Evolutionary conservation across 441 rosid species (phyloP).

Genomic region (Corymbia calophylla): DNA sequence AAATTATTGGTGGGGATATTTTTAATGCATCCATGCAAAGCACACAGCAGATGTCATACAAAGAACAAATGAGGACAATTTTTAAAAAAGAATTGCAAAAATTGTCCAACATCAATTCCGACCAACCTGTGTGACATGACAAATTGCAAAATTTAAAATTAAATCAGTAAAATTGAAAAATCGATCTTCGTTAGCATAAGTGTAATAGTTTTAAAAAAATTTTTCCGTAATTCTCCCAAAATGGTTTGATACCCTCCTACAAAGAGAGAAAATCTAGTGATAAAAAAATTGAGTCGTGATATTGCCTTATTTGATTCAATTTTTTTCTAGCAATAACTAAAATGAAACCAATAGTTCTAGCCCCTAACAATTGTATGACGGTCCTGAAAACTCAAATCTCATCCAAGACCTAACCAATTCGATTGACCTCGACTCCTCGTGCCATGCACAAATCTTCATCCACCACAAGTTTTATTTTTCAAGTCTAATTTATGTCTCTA

Average conservation of each 20-base stretch:
- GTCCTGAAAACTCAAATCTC: neutral
- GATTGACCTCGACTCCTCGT: fast-evolving
- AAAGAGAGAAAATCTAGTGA: neutral
- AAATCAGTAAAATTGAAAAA: fast-evolving
- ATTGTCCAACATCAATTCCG: no score
- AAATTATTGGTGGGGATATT: neutral
- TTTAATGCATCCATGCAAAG: neutral
- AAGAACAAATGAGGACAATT: neutral
- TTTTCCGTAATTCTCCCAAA: fast-evolving
- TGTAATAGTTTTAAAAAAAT: no score
- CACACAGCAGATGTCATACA: neutral
- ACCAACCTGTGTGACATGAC: fast-evolving
- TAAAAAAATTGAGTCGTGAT: fast-evolving
- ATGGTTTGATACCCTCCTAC: neutral
- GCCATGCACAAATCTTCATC: neutral
- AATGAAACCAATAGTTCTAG: fast-evolving
- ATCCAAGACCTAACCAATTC: neutral
- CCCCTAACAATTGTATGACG: neutral
- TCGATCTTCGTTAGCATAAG: fast-evolving
- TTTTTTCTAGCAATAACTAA: neutral
- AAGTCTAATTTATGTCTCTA: neutral
- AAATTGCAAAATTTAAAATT: fast-evolving
- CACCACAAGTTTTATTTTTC: neutral
- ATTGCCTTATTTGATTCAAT: neutral
- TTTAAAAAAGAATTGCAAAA: no score